These are phyloP conservation scores for Lycium ferocissimum DNA, from an alignment of 257 asterid genomes.

Conservation along the genomic window DNA sequence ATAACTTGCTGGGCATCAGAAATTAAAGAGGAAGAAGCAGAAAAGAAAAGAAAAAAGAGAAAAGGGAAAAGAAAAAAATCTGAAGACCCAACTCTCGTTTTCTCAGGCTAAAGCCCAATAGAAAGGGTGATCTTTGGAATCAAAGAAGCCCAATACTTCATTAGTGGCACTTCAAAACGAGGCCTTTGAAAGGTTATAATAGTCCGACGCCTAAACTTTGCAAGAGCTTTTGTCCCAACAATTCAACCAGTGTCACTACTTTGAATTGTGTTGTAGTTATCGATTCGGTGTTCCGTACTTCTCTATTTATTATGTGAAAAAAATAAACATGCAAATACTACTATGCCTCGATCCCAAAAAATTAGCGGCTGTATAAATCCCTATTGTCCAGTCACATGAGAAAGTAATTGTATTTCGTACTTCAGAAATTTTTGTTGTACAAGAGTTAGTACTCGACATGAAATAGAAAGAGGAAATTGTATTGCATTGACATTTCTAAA, in stretches of 20 bases:
- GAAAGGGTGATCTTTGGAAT: neutral
- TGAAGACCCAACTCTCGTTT: neutral
- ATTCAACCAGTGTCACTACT: neutral
- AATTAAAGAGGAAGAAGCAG: neutral
- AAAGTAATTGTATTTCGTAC: neutral
- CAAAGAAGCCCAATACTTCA: neutral
- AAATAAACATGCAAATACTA: neutral
- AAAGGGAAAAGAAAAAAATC: neutral
- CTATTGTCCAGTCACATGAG: neutral
- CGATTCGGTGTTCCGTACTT: neutral
- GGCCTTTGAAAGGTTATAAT: neutral
- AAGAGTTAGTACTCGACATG: neutral
- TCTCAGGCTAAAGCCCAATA: neutral
- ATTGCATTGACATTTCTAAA: slow-evolving; percentile 7
- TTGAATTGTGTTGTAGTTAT: neutral
- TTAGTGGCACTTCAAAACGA: neutral
- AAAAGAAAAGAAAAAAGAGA: neutral
- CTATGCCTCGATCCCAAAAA: no score
- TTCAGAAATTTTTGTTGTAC: neutral
- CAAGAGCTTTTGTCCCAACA: neutral
- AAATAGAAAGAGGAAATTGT: slow-evolving; percentile 8
- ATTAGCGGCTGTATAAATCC: no score
- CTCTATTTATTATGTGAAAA: neutral
- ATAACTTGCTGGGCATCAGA: neutral
- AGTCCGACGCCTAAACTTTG: slow-evolving; percentile 9